Conservation (phyloP, 1,284 basidiomycete species). For the Pterulicium gracile region DNA sequence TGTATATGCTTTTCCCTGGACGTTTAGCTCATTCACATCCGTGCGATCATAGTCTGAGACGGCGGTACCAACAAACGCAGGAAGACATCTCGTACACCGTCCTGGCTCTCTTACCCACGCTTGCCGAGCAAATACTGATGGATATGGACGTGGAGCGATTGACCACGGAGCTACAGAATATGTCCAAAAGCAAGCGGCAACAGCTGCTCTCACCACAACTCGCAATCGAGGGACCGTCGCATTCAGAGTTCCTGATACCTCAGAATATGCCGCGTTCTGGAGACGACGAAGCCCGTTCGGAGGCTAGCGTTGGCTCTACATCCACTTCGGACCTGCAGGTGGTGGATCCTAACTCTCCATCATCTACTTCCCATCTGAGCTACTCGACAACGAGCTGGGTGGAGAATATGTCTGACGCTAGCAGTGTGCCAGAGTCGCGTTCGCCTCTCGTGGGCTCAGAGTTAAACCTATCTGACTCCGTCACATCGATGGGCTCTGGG, state of each 20-base stretch:
- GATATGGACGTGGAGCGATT: conserved; percentile 79
- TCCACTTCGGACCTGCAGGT: neutral
- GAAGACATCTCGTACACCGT: conserved; percentile 78
- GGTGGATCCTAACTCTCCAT: neutral
- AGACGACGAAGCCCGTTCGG: conserved; percentile 1
- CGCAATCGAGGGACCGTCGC: too few relatives aligned
- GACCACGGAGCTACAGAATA: conserved; percentile 57
- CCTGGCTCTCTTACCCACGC: conserved; percentile 69
- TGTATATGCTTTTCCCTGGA: conserved; percentile 6
- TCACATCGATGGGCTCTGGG: neutral
- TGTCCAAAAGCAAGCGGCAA: conserved; percentile 22
- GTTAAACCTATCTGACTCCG: neutral
- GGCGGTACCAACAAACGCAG: conserved; percentile 74
- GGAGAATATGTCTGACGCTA: neutral
- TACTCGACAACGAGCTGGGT: conserved; percentile 1
- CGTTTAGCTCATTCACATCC: conserved; percentile 1
- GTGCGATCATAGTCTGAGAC: conserved; percentile 42
- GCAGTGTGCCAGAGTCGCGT: neutral
- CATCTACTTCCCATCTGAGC: neutral
- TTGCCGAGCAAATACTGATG: conserved; percentile 60
- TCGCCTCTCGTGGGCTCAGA: neutral
- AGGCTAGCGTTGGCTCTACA: neutral
- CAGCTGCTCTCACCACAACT: conserved; percentile 11
- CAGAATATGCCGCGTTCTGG: neutral
- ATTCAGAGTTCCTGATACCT: neutral